Conservation (phyloP, 106 monocot genomes). For the Allium fistulosum region DNA sequence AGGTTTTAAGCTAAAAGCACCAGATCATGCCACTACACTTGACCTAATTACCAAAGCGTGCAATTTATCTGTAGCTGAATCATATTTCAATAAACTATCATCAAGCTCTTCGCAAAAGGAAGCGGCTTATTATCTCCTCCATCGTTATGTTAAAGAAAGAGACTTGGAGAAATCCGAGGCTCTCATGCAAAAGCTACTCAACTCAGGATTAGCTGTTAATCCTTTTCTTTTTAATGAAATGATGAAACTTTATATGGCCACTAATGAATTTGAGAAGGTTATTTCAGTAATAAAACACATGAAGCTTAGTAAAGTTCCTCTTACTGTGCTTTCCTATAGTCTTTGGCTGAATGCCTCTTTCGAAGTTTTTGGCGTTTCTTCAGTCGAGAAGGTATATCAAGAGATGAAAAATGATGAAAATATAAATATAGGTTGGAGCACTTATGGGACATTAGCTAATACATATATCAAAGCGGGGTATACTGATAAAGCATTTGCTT, state of each 20-base stretch:
- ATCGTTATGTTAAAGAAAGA: conserved; percentile 47
- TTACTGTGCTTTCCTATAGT: conserved; percentile 66
- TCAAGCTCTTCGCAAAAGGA: conserved; percentile 31
- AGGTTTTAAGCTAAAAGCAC: conserved; percentile 24
- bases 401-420: conserved; percentile 57
- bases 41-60: conserved; percentile 52
- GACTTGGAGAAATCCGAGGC: conserved; percentile 53
- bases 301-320: conserved; percentile 48
- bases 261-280: conserved; percentile 37
- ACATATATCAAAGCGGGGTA: conserved; percentile 30
- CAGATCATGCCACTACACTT: conserved; percentile 55
- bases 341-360: conserved; percentile 60
- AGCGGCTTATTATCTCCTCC: conserved; percentile 65
- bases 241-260: conserved; percentile 77
- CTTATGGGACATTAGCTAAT: conserved; percentile 55
- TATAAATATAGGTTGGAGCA: conserved; percentile 74
- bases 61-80: conserved; percentile 48
- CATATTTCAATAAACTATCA: conserved; percentile 46
- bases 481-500: conserved; percentile 31
- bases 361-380: conserved; percentile 32
- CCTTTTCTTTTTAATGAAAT: conserved; percentile 75
- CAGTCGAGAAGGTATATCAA: conserved; percentile 43
- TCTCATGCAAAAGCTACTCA: conserved; percentile 27
- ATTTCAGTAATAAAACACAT: conserved; percentile 47
- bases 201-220: conserved; percentile 14